Percentiles rank a stretch among this genome's conserved stretches.
phyloP scores from a whole-genome alignment of 495 filamentous ascomycete genomes.

The Chaetomium tenue region DNA sequence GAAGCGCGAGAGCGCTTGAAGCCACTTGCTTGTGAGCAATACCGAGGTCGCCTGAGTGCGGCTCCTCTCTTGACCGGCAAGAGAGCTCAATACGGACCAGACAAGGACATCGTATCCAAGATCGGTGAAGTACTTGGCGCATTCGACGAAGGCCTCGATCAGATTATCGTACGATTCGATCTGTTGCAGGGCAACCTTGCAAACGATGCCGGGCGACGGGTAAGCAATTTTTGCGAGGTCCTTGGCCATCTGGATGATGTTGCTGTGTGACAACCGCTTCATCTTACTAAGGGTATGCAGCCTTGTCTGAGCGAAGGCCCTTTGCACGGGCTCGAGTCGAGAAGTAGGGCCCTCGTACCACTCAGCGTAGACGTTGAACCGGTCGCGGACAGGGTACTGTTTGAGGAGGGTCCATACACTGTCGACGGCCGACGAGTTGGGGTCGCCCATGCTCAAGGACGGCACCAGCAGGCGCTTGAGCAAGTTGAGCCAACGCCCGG shows the following conservation, averaged over 20 bases:
- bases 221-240: constrained; percentile 83
- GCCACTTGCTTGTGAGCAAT: constrained; percentile 83
- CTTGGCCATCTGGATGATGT: constrained; percentile 79
- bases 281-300: constrained; percentile 76
- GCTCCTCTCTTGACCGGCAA: constrained; percentile 71
- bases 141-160: constrained; percentile 88
- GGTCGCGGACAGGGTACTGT: constrained; percentile 66
- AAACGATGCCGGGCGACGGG: constrained; percentile 85
- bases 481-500: constrained; percentile 71
- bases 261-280: constrained; percentile 81
- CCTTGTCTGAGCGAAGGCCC: constrained; percentile 71
- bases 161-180: constrained; percentile 91
- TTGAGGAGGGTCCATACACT: constrained; percentile 81
- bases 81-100: constrained; percentile 77
- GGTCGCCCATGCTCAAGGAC: constrained; percentile 73
- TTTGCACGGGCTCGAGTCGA: constrained; percentile 70
- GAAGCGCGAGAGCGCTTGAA: constrained; percentile 79
- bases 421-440: constrained; percentile 78
- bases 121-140: constrained; percentile 86
- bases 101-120: constrained; percentile 90
- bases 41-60: constrained; percentile 76
- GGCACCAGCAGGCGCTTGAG: constrained; percentile 81
- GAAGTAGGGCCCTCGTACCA: constrained; percentile 81
- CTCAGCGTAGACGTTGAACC: constrained; percentile 90
- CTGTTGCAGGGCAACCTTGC: constrained; percentile 78